phyloP scores from a whole-genome alignment of 2,329 filamentous ascomycete genomes.

The Hypoxylon sp. region DNA sequence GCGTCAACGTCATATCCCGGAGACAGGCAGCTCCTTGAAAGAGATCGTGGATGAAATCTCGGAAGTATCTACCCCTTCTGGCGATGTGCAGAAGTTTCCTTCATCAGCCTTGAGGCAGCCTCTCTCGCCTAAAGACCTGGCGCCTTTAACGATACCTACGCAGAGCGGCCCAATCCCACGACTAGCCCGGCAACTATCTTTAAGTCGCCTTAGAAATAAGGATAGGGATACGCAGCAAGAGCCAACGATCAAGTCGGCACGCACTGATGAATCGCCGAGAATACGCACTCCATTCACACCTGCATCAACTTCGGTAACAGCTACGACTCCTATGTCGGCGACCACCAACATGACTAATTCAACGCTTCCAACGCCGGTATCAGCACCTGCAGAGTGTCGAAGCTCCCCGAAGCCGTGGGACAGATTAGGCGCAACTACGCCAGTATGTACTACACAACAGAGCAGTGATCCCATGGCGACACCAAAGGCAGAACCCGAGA shows the following conservation, averaged over 20 bases:
- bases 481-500: conserved; percentile 54
- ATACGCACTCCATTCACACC: conserved; percentile 61
- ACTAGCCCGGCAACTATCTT: conserved; percentile 59
- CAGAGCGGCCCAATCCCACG: conserved; percentile 53
- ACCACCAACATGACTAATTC: conserved; percentile 61
- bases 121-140: conserved; percentile 68
- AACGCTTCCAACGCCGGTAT: conserved; percentile 65
- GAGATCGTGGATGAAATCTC: conserved; percentile 47
- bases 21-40: conserved; percentile 55
- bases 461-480: conserved; percentile 49
- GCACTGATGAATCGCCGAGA: conserved; percentile 64
- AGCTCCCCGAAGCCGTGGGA: conserved; percentile 64
- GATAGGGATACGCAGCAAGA: conserved; percentile 59
- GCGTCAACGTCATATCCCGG: conserved; percentile 62
- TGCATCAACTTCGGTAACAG: conserved; percentile 59
- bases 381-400: conserved; percentile 63
- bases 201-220: conserved; percentile 63
- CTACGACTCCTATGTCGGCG: conserved; percentile 62
- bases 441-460: conserved; percentile 52
- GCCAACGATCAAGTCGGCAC: conserved; percentile 57
- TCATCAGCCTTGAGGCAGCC: conserved; percentile 54
- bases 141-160: conserved; percentile 71
- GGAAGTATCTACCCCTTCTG: conserved; percentile 17
- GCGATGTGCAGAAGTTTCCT: conserved; percentile 26
- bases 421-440: conserved; percentile 48